Percentiles rank a stretch among this genome's conserved stretches.
These are phyloP conservation scores for Zanthoxylum bungeanum DNA, from an alignment of 345 rosid genomes.

Conservation along the genomic window DNA sequence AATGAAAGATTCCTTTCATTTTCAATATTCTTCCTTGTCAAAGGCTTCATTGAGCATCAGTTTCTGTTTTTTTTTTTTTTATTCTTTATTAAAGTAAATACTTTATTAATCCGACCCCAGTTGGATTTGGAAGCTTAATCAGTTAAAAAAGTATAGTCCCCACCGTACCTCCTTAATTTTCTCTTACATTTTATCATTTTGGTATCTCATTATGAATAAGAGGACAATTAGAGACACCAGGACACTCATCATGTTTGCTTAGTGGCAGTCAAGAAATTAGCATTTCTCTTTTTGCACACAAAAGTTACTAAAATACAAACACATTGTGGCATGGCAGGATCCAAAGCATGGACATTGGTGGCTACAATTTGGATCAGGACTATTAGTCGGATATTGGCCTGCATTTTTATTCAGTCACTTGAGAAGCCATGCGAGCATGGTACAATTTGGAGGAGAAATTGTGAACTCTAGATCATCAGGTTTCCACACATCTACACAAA, in stretches of 20 bases:
- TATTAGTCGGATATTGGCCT: slow-evolving; percentile 96
- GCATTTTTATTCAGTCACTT: slow-evolving; percentile 80
- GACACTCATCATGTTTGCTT: background rate
- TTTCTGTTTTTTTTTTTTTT: background rate
- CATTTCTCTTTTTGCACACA: background rate
- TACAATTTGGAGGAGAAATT: slow-evolving; percentile 92
- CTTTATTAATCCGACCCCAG: background rate
- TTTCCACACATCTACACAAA: slow-evolving; percentile 83
- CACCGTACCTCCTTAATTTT: background rate
- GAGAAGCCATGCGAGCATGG: slow-evolving; percentile 89
- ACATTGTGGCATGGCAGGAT: slow-evolving; percentile 45
- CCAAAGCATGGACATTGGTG: slow-evolving; percentile 99
- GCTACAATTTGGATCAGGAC: slow-evolving; percentile 82
- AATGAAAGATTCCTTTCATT: slow-evolving; percentile 24
- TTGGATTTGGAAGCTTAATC: background rate
- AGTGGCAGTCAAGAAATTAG: background rate
- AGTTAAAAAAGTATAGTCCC: background rate
- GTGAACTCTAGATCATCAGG: slow-evolving; percentile 78
- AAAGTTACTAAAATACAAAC: slow-evolving; percentile 9
- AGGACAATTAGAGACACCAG: background rate
- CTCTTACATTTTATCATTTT: background rate
- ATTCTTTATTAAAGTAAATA: slow-evolving; percentile 10
- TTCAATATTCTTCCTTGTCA: slow-evolving; percentile 15
- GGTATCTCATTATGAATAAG: background rate
- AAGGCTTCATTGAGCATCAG: slow-evolving; percentile 20